These are phyloP conservation scores for Penicillium longicatenatum DNA, from an alignment of 495 filamentous ascomycete species.

Conservation along the genomic window DNA sequence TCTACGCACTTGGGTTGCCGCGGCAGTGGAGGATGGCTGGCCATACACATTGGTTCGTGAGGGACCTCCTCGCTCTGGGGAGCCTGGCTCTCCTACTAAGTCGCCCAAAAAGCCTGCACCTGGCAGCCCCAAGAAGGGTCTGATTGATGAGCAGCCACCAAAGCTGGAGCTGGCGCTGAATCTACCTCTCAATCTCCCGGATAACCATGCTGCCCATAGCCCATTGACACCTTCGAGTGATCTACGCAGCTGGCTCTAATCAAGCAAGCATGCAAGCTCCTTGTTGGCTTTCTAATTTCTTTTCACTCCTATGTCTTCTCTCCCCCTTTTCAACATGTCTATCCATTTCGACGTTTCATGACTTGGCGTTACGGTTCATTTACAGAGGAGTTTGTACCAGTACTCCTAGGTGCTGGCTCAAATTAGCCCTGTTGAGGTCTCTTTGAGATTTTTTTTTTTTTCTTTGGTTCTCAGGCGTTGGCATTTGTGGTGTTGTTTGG, in stretches of 20 bases:
- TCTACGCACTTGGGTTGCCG: conserved; percentile 85
- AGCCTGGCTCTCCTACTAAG: conserved; percentile 43
- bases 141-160: conserved; percentile 44
- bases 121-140: conserved; percentile 42
- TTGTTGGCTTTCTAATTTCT: conserved; percentile 19
- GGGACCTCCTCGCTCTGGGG: conserved; percentile 54
- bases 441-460: conserved; percentile 15
- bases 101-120: conserved; percentile 41
- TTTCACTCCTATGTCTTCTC: conserved; percentile 29
- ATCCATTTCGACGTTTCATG: conserved; percentile 25
- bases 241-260: conserved; percentile 43
- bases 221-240: conserved; percentile 32
- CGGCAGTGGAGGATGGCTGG: conserved; percentile 87
- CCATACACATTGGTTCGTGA: conserved; percentile 72
- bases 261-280: conserved; percentile 6
- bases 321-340: conserved; percentile 12
- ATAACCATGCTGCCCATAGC: conserved; percentile 21
- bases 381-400: conserved; percentile 12
- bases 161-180: conserved; percentile 37
- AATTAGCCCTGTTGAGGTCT: conserved; percentile 23
- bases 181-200: conserved; percentile 30
- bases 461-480: conserved; percentile 32
- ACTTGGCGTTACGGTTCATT: conserved; percentile 33
- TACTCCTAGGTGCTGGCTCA: conserved; percentile 6
- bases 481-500: conserved; percentile 40